These are phyloP conservation scores for Beauveria pseudobassiana DNA, from an alignment of 2,329 filamentous ascomycete genomes.

Conservation along the genomic window DNA sequence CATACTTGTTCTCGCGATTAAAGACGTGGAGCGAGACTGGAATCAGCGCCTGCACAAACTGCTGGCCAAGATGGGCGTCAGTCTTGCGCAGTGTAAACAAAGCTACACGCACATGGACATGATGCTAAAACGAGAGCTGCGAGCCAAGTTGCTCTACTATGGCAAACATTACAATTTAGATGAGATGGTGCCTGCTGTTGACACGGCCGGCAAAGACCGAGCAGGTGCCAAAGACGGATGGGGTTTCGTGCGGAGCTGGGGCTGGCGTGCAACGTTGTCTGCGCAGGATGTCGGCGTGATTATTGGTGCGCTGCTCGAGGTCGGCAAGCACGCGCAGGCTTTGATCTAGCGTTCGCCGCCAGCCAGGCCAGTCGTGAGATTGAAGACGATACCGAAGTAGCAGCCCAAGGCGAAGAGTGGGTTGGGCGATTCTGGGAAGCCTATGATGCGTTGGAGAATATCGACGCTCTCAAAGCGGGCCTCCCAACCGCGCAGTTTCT, in stretches of 20 bases:
- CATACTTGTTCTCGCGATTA: constrained; percentile 83
- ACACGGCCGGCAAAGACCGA: constrained; percentile 61
- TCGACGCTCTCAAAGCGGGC: constrained; percentile 67
- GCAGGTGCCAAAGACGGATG: constrained; percentile 79
- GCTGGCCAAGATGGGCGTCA: constrained; percentile 96
- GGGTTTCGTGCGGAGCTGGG: constrained; percentile 97
- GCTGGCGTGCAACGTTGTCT: constrained; percentile 89
- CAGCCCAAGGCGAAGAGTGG: constrained; percentile 54
- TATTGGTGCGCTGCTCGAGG: constrained; percentile 84
- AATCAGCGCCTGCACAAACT: constrained; percentile 82
- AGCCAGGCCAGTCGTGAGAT: constrained; percentile 33
- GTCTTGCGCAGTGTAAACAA: constrained; percentile 86
- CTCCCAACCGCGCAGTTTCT: constrained; percentile 82
- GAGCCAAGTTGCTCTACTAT: constrained; percentile 81
- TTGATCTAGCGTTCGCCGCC: constrained; percentile 20
- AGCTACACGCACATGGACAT: constrained; percentile 98
- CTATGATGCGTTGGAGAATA: constrained; percentile 63
- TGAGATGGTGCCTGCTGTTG: constrained; percentile 76
- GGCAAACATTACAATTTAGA: constrained; percentile 90
- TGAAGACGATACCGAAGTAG: constrained; percentile 40
- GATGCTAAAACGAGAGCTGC: constrained; percentile 81
- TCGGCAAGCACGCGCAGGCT: constrained; percentile 54
- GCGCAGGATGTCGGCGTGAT: constrained; percentile 93
- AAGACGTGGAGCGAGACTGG: constrained; percentile 93
- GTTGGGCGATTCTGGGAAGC: constrained; percentile 63